Evolutionary conservation across 352 stramenopile genomes (phyloP).

Genomic region (Phytopythium mirpurense): DNA sequence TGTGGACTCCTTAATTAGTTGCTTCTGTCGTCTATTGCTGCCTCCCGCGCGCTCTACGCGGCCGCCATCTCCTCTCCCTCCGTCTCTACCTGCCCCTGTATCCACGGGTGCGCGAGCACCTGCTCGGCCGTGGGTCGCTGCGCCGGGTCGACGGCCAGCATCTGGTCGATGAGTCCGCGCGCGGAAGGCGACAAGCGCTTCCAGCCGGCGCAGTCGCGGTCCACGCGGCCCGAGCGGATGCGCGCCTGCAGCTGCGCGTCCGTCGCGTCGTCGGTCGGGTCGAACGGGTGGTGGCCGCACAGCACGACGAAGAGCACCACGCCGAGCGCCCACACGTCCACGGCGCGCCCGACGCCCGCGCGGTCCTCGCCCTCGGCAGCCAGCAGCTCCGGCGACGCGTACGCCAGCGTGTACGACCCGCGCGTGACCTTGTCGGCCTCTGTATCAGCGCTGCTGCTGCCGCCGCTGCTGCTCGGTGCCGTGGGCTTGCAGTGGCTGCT

Average conservation of each 20-base stretch:
- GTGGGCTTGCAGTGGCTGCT: constrained; percentile 21
- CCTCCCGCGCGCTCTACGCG: background rate
- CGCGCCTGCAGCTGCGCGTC: constrained; percentile 32
- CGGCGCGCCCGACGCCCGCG: constrained; percentile 23
- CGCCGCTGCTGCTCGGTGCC: constrained; percentile 14
- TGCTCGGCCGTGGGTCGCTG: constrained; percentile 36
- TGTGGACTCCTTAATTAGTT: constrained; percentile 1
- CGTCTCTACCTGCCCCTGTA: constrained; percentile 8
- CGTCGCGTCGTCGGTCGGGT: constrained; percentile 41
- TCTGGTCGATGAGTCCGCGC: constrained; percentile 31
- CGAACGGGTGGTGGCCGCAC: constrained; percentile 47
- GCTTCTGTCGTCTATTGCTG: background rate
- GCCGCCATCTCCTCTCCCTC: background rate
- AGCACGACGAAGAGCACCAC: constrained; percentile 56
- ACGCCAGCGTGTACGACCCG: constrained; percentile 6
- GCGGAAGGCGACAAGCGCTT: constrained; percentile 32
- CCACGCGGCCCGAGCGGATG: constrained; percentile 35
- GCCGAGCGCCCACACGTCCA: constrained; percentile 55
- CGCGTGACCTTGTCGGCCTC: background rate
- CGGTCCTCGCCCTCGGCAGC: background rate
- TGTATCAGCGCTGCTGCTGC: background rate
- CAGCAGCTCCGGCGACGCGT: constrained; percentile 7
- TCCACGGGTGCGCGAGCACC: constrained; percentile 51
- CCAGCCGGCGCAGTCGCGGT: constrained; percentile 27
- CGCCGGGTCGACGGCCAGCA: constrained; percentile 37